These are phyloP conservation scores for Uronychia setigera DNA, from an alignment of 73 alveolate species.

Conservation along the genomic window DNA sequence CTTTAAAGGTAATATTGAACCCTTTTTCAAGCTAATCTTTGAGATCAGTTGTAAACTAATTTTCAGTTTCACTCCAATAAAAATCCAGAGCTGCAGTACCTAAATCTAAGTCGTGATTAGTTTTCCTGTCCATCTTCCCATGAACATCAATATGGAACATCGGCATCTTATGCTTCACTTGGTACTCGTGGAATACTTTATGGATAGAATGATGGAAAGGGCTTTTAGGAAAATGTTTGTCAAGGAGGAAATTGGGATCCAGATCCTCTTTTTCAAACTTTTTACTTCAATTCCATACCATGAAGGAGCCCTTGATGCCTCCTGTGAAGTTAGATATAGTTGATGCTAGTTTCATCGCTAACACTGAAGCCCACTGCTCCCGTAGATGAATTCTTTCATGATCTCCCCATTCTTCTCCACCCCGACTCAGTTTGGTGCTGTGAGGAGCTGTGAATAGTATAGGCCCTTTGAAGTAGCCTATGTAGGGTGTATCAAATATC, in stretches of 20 bases:
- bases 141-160: constrained; percentile 42
- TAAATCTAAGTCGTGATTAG: constrained; percentile 30
- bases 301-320: constrained; percentile 32
- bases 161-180: not conserved
- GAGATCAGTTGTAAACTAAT: not conserved
- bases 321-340: not conserved
- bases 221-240: constrained; percentile 3
- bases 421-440: constrained; percentile 41
- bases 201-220: constrained; percentile 24
- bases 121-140: constrained; percentile 42
- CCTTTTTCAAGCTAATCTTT: not conserved
- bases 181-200: constrained; percentile 3
- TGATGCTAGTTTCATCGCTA: constrained; percentile 31
- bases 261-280: constrained; percentile 21
- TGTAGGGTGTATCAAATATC: not conserved
- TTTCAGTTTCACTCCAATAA: constrained; percentile 21
- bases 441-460: constrained; percentile 52
- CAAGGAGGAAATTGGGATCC: constrained; percentile 38
- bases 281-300: constrained; percentile 37
- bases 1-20: not conserved
- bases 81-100: constrained; percentile 17
- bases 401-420: constrained; percentile 46
- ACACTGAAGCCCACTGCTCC: constrained; percentile 22
- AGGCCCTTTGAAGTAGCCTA: constrained; percentile 40
- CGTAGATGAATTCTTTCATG: constrained; percentile 30